Percentiles rank a stretch among this genome's conserved stretches.
Evolutionary conservation across 2,329 filamentous ascomycete genomes (phyloP).

Genomic region (Aureobasidium uvarum): DNA sequence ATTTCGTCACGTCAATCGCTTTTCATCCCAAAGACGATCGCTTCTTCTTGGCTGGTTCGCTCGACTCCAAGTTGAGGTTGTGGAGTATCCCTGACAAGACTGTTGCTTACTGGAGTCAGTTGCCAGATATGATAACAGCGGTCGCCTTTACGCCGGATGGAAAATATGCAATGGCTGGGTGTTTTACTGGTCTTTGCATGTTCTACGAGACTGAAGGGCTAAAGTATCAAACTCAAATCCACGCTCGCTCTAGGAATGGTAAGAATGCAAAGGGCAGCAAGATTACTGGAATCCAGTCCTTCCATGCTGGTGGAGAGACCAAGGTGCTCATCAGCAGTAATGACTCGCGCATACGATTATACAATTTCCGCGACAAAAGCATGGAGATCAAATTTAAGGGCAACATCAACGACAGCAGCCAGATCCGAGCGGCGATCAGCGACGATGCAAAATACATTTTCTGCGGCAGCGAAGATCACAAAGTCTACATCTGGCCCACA

Average conservation of each 20-base stretch:
- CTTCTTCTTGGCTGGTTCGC: slow-evolving; percentile 91
- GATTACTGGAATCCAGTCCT: slow-evolving; percentile 88
- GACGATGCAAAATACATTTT: slow-evolving; percentile 84
- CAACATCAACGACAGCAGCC: slow-evolving; percentile 83
- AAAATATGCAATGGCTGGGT: slow-evolving; percentile 82
- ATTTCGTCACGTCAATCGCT: slow-evolving; percentile 90
- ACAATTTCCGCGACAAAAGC: slow-evolving; percentile 80
- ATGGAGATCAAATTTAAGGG: slow-evolving; percentile 89
- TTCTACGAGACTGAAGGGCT: slow-evolving; percentile 93
- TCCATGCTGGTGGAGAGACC: slow-evolving; percentile 62
- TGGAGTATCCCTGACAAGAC: slow-evolving; percentile 98
- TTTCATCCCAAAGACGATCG: slow-evolving; percentile 95
- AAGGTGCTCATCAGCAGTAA: slow-evolving; percentile 92
- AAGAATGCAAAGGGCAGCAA: slow-evolving; percentile 97
- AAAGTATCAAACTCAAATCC: slow-evolving; percentile 78
- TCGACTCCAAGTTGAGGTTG: slow-evolving; percentile 81
- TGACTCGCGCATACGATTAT: slow-evolving; percentile 86
- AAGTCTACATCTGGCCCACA: slow-evolving; percentile 87
- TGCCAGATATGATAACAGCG: slow-evolving; percentile 87
- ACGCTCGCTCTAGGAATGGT: slow-evolving; percentile 87
- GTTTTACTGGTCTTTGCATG: slow-evolving; percentile 77
- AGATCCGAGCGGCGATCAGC: slow-evolving; percentile 85
- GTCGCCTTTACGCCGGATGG: slow-evolving; percentile 93
- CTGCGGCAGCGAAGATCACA: slow-evolving; percentile 88
- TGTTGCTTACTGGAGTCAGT: slow-evolving; percentile 76